Conservation (phyloP, 1,284 basidiomycete genomes). For the Pisolithus thermaeus region DNA sequence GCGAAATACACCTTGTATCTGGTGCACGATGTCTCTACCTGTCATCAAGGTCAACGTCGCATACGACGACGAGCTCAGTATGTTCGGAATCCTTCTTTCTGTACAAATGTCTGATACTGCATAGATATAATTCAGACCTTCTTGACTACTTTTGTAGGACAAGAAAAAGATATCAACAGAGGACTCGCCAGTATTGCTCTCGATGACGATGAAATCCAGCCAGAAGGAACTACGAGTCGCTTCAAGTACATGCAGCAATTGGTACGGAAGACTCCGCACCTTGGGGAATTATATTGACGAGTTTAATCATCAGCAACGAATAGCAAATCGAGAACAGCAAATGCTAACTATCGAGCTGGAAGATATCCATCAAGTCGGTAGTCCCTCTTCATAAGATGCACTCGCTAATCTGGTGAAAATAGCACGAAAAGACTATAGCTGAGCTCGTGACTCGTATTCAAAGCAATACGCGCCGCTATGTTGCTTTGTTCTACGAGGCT, state of each 20-base stretch:
- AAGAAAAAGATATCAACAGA: slow-evolving; percentile 61
- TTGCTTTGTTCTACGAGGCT: slow-evolving; percentile 85
- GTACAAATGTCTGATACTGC: slow-evolving; percentile 33
- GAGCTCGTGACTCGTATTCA: slow-evolving; percentile 74
- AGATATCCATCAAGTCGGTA: slow-evolving; percentile 63
- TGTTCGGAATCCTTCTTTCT: slow-evolving; percentile 1
- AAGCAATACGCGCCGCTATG: slow-evolving; percentile 87
- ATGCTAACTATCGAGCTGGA: slow-evolving; percentile 80
- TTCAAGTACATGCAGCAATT: slow-evolving; percentile 90
- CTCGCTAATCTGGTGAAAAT: slow-evolving; percentile 1
- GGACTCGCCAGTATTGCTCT: slow-evolving; percentile 70
- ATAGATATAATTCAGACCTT: slow-evolving; percentile 67
- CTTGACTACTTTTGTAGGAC: slow-evolving; percentile 59
- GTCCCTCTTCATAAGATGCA: slow-evolving; percentile 1
- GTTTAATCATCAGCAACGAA: slow-evolving; percentile 59
- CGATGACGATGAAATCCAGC: slow-evolving; percentile 45
- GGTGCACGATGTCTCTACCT: slow-evolving; percentile 43
- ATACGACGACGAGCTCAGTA: slow-evolving; percentile 49
- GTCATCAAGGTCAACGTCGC: slow-evolving; percentile 39
- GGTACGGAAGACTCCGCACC: slow-evolving; percentile 42
- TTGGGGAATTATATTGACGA: slow-evolving; percentile 25
- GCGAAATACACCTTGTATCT: slow-evolving; percentile 3
- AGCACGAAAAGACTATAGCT: slow-evolving; percentile 63
- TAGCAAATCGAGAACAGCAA: slow-evolving; percentile 90
- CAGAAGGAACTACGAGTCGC: slow-evolving; percentile 34